Conservation (phyloP, 805 yeast species). For the Kluyveromyces aestuarii region DNA sequence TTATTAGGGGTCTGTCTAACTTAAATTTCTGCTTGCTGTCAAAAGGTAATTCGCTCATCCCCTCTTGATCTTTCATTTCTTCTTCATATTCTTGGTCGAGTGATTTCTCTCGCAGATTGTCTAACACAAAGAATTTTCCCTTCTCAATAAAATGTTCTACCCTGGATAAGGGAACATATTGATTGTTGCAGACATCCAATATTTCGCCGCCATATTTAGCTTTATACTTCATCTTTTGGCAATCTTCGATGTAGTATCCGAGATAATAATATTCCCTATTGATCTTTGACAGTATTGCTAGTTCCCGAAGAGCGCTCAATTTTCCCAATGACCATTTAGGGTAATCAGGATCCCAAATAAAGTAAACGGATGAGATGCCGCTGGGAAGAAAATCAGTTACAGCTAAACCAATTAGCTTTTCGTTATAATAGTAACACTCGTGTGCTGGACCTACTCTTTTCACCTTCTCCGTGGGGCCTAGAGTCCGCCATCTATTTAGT, state of each 20-base stretch:
- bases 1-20: slow-evolving; percentile 4
- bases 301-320: slow-evolving; percentile 63
- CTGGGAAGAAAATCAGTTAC: slow-evolving; percentile 70
- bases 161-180: slow-evolving; percentile 28
- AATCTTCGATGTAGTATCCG: slow-evolving; percentile 74
- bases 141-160: slow-evolving; percentile 11
- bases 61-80: slow-evolving; percentile 1
- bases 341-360: slow-evolving; percentile 80
- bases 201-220: slow-evolving; percentile 69
- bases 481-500: slow-evolving; percentile 31
- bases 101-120: slow-evolving; percentile 2
- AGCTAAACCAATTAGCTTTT: slow-evolving; percentile 59
- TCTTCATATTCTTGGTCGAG: slow-evolving; percentile 3
- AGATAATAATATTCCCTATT: slow-evolving; percentile 48
- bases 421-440: slow-evolving; percentile 65
- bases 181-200: slow-evolving; percentile 43
- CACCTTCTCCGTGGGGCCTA: slow-evolving; percentile 12
- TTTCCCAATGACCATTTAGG: slow-evolving; percentile 67
- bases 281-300: slow-evolving; percentile 39
- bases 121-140: slow-evolving; percentile 20
- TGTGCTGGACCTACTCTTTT: slow-evolving; percentile 54
- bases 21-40: slow-evolving; percentile 6
- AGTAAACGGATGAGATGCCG: slow-evolving; percentile 75
- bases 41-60: slow-evolving; percentile 5
- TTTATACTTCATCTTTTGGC: slow-evolving; percentile 78